Percentiles rank a stretch among this genome's conserved stretches.
These are phyloP conservation scores for Simmondsia chinensis DNA, from an alignment of 148 eudicot species.

Conservation along the genomic window DNA sequence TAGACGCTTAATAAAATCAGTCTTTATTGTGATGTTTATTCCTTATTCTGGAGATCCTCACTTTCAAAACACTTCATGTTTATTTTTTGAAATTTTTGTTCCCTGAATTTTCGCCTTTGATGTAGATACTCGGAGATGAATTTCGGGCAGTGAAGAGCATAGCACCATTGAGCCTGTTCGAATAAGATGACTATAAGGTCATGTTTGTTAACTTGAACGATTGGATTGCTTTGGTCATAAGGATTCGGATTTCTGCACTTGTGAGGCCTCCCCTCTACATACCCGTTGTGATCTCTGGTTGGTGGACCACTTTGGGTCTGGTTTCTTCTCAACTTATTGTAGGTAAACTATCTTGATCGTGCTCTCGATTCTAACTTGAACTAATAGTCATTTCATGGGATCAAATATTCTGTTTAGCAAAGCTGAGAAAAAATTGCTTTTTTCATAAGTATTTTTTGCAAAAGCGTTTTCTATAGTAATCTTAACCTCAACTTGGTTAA, in stretches of 20 bases:
- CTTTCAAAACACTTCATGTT: too few species aligned
- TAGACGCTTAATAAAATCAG: too few species aligned
- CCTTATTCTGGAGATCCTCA: too few species aligned
- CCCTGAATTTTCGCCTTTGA: background rate
- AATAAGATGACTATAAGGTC: slow-evolving; percentile 28
- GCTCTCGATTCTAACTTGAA: too few species aligned
- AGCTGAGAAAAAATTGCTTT: too few species aligned
- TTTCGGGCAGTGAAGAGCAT: slow-evolving; percentile 67
- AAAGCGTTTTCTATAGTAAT: too few species aligned
- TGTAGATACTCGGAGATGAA: slow-evolving; percentile 94
- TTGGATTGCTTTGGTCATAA: slow-evolving; percentile 13
- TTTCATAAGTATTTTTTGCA: too few species aligned
- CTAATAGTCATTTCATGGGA: too few species aligned
- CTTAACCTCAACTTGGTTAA: too few species aligned
- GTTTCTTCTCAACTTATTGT: slow-evolving; percentile 29
- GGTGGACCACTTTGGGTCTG: slow-evolving; percentile 69
- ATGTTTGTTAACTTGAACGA: slow-evolving; percentile 11
- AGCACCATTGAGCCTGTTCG: slow-evolving; percentile 18
- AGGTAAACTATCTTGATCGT: slow-evolving; percentile 40
- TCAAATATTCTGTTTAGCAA: too few species aligned
- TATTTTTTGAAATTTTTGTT: background rate
- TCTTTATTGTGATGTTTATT: too few species aligned
- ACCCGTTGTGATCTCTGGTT: slow-evolving; percentile 59
- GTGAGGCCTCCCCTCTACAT: slow-evolving; percentile 19
- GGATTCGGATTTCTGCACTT: slow-evolving; percentile 10